Evolutionary conservation across 2,329 filamentous ascomycete genomes (phyloP).

Genomic region (Sclerotiophoma versabilis): DNA sequence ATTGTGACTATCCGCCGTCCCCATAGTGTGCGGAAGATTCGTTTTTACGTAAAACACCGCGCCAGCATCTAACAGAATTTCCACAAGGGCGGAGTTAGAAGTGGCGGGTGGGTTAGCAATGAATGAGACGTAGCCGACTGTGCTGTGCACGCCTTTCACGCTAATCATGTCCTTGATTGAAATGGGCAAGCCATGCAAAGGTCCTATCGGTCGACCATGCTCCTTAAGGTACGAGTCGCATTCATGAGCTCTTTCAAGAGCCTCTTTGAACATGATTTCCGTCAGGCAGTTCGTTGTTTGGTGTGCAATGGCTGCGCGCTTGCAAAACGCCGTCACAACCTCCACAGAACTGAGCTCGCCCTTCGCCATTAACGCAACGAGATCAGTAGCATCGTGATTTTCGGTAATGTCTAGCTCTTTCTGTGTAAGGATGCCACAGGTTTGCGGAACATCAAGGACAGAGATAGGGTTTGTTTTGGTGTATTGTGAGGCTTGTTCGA

Average conservation of each 20-base stretch:
- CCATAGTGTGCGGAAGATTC: conserved; percentile 60
- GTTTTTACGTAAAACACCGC: conserved; percentile 63
- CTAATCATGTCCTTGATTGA: conserved; percentile 63
- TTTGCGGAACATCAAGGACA: conserved; percentile 41
- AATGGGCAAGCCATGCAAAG: conserved; percentile 62
- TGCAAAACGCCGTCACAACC: conserved; percentile 62
- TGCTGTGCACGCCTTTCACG: conserved; percentile 64
- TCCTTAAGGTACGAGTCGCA: conserved; percentile 49
- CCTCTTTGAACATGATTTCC: conserved; percentile 54
- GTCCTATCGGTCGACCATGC: conserved; percentile 55
- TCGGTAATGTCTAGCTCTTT: conserved; percentile 47
- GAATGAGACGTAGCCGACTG: conserved; percentile 64
- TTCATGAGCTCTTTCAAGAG: conserved; percentile 47
- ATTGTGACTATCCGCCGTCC: conserved; percentile 63
- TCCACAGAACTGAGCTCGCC: conserved; percentile 44
- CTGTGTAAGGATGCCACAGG: conserved; percentile 40
- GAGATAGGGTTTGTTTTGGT: conserved; percentile 28
- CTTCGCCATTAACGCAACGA: conserved; percentile 36
- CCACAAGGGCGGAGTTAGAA: conserved; percentile 46
- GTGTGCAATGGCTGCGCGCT: conserved; percentile 63
- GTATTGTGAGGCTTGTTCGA: conserved; percentile 26
- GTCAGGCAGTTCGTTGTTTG: conserved; percentile 61
- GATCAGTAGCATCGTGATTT: conserved; percentile 42
- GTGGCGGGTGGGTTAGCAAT: conserved; percentile 40
- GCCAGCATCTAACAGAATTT: conserved; percentile 50